Conservation (phyloP, 306 rosid genomes). For the Myrica gale region DNA sequence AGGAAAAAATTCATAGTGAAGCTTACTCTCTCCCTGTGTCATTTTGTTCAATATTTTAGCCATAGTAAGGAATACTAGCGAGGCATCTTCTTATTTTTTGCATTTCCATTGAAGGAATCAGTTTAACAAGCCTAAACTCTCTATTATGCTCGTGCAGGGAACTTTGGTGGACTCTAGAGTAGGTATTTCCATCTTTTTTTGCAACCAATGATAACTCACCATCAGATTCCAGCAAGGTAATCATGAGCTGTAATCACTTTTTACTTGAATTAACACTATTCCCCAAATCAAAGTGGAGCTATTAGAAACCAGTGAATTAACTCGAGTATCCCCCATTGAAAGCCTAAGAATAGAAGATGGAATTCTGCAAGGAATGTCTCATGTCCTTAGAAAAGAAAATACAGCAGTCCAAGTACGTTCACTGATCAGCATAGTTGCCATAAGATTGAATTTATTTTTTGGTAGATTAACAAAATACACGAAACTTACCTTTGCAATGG, state of each 20-base stretch:
- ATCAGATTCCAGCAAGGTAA: not conserved
- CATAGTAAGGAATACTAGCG: not conserved
- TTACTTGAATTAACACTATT: not conserved
- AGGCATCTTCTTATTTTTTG: not conserved
- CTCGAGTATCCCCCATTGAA: not conserved
- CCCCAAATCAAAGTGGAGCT: not conserved
- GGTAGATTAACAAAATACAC: conserved; percentile 5
- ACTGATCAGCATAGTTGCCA: not conserved
- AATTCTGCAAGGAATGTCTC: not conserved
- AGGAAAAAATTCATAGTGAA: not conserved
- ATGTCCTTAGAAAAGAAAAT: not conserved
- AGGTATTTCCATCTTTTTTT: not conserved
- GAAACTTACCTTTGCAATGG: conserved; percentile 79
- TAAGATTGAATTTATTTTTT: not conserved
- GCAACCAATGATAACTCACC: not conserved
- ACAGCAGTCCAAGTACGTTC: not conserved
- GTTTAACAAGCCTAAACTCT: not conserved
- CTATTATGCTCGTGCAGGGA: not conserved
- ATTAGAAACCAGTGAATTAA: not conserved
- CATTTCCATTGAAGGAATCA: not conserved
- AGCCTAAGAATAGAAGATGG: not conserved
- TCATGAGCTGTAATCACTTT: not conserved
- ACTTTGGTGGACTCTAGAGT: not conserved
- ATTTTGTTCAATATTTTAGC: not conserved
- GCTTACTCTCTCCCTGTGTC: not conserved